phyloP scores from a whole-genome alignment of 2,329 filamentous ascomycete genomes.

The Talaromyces sp. region DNA sequence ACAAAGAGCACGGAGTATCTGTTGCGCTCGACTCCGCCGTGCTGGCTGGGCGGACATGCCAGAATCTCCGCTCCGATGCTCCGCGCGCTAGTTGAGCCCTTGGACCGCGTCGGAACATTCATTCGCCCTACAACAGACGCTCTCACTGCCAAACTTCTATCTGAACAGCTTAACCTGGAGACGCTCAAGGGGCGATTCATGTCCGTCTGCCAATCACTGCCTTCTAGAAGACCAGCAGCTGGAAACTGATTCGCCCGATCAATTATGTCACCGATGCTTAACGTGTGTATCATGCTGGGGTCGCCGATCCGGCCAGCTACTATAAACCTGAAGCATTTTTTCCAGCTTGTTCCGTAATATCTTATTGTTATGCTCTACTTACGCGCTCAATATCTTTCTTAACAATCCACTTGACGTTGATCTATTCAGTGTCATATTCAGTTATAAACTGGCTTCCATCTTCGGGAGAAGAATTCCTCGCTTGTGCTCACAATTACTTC shows the following conservation, averaged over 20 bases:
- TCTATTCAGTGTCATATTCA: background rate
- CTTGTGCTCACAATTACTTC: background rate
- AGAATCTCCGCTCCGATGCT: conserved; percentile 16
- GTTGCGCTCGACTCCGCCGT: conserved; percentile 2
- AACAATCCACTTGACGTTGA: background rate
- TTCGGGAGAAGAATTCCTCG: background rate
- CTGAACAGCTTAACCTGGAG: background rate
- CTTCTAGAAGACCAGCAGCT: background rate
- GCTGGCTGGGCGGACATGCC: background rate
- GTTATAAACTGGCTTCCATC: conserved; percentile 3
- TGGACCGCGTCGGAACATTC: conserved; percentile 2
- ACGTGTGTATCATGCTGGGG: background rate
- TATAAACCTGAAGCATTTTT: conserved; percentile 6
- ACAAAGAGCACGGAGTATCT: background rate
- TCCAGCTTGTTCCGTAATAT: background rate
- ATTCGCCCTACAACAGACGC: background rate
- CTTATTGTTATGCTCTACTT: background rate
- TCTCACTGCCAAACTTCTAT: background rate
- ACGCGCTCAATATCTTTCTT: background rate
- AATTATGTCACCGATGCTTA: background rate
- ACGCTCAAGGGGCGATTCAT: background rate
- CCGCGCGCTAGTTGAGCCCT: background rate
- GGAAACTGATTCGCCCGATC: background rate
- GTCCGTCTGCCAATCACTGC: background rate
- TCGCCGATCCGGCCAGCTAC: background rate